Percentiles rank a stretch among this genome's conserved stretches.
Conservation (phyloP, 2,329 filamentous ascomycete genomes). For the Arthrobotrys pseudoclavata region DNA sequence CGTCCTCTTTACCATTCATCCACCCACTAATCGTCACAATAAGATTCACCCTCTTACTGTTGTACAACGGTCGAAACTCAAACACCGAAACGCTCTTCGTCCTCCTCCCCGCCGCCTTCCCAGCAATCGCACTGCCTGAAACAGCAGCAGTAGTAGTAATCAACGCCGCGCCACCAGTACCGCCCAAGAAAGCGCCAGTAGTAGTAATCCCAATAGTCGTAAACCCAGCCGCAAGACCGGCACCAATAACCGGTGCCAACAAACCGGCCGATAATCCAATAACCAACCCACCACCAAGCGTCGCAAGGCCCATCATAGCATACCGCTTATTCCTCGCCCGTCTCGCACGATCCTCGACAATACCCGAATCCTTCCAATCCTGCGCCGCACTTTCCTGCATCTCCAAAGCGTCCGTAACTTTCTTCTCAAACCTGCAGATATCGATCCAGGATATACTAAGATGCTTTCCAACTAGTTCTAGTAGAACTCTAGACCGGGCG, state of each 20-base stretch:
- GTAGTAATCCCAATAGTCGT: slow-evolving; percentile 94
- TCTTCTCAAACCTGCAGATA: slow-evolving; percentile 96
- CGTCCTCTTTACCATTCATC: slow-evolving; percentile 98
- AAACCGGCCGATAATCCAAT: slow-evolving; percentile 85
- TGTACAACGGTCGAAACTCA: slow-evolving; percentile 95
- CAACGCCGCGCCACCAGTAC: slow-evolving; percentile 90
- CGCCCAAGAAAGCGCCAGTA: slow-evolving; percentile 88
- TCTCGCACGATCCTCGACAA: slow-evolving; percentile 88
- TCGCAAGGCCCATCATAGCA: slow-evolving; percentile 89
- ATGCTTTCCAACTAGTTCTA: slow-evolving; percentile 85
- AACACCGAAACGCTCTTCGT: slow-evolving; percentile 96
- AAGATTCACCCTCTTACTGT: slow-evolving; percentile 96
- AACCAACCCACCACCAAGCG: slow-evolving; percentile 86
- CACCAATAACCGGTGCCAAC: slow-evolving; percentile 80
- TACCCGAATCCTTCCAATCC: slow-evolving; percentile 97
- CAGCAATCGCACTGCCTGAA: slow-evolving; percentile 87
- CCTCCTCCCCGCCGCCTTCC: slow-evolving; percentile 84
- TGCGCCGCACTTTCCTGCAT: slow-evolving; percentile 91
- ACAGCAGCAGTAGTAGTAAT: slow-evolving; percentile 91
- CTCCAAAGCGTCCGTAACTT: slow-evolving; percentile 94
- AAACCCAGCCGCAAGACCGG: slow-evolving; percentile 92
- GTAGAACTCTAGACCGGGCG: slow-evolving; percentile 82
- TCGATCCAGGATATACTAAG: slow-evolving; percentile 90
- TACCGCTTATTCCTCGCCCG: slow-evolving; percentile 84
- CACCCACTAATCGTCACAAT: slow-evolving; percentile 96